A percentile compares a stretch with the other conserved stretches of the same genome.
Conservation (phyloP, 2,329 filamentous ascomycete species). For the Ophiocordyceps polyrhachis-furcata region DNA sequence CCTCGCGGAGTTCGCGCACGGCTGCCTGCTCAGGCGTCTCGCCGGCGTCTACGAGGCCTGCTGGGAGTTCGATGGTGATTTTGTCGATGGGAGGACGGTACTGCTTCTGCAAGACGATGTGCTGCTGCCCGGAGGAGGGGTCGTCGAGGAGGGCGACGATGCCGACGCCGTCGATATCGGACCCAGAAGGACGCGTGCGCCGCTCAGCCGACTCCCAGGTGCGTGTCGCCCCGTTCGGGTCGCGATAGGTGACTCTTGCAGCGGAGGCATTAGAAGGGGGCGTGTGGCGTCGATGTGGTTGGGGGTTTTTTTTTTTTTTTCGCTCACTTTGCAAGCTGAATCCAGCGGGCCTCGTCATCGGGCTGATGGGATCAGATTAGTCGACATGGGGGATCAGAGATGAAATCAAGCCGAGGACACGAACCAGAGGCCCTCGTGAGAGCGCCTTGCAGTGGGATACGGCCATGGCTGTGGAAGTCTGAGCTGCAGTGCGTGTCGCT, state of each 20-base stretch:
- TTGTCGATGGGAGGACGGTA: slow-evolving; percentile 43
- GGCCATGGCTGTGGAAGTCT: slow-evolving; percentile 17
- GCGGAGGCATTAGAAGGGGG: neutral
- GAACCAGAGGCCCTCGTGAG: slow-evolving; percentile 25
- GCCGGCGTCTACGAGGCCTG: slow-evolving; percentile 42
- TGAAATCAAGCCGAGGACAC: neutral
- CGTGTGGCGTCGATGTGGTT: neutral
- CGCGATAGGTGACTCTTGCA: slow-evolving; percentile 43
- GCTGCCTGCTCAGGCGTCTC: slow-evolving; percentile 44
- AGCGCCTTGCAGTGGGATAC: slow-evolving; percentile 22
- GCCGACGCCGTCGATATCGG: slow-evolving; percentile 52
- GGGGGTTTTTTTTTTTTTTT: too few relatives aligned
- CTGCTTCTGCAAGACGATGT: slow-evolving; percentile 45
- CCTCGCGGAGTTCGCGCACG: slow-evolving; percentile 44
- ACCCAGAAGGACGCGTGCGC: slow-evolving; percentile 41
- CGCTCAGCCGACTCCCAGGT: slow-evolving; percentile 59
- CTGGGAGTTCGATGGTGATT: slow-evolving; percentile 44
- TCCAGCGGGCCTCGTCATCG: slow-evolving; percentile 37
- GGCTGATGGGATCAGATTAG: slow-evolving; percentile 15
- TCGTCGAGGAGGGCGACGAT: slow-evolving; percentile 51
- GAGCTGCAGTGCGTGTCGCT: too few relatives aligned
- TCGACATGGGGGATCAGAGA: neutral
- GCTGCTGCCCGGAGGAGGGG: slow-evolving; percentile 26
- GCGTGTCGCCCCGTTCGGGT: slow-evolving; percentile 37
- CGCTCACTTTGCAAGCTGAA: slow-evolving; percentile 35